phyloP scores from a whole-genome alignment of 2,329 filamentous ascomycete species.

The Spiromastix sp. region DNA sequence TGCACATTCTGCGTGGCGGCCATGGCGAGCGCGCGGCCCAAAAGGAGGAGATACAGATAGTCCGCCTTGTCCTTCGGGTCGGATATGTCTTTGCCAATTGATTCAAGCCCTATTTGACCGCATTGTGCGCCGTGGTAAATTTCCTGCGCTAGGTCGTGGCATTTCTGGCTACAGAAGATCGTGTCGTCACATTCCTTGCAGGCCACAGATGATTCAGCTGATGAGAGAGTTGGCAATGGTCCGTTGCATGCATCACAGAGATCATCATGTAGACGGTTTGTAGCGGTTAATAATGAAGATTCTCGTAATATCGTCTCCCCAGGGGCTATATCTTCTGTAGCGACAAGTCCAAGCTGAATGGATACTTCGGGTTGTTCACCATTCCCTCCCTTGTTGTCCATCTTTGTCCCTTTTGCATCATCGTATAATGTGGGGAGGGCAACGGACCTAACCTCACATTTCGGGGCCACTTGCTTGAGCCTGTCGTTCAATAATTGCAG shows the following conservation, averaged over 20 bases:
- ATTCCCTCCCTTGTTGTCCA: constrained; percentile 9
- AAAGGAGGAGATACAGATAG: constrained; percentile 48
- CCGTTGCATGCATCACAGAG: constrained; percentile 84
- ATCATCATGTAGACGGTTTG: constrained; percentile 75
- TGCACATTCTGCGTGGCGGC: constrained; percentile 49
- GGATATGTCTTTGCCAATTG: constrained; percentile 48
- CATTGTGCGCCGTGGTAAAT: constrained; percentile 51
- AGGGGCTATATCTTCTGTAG: constrained; percentile 65
- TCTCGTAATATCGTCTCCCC: constrained; percentile 71
- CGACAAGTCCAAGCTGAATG: constrained; percentile 81
- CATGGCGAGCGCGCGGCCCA: constrained; percentile 50
- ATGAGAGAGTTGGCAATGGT: constrained; percentile 51
- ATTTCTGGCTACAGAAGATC: constrained; percentile 50
- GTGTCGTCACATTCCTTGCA: constrained; percentile 48
- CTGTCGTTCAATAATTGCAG: constrained; percentile 62
- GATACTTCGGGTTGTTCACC: constrained; percentile 31
- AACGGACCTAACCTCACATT: constrained; percentile 68
- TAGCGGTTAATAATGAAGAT: constrained; percentile 77
- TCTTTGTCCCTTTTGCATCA: constrained; percentile 14
- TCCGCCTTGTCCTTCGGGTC: constrained; percentile 48
- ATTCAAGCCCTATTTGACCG: constrained; percentile 43
- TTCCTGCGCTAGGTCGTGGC: constrained; percentile 44
- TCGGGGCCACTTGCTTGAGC: constrained; percentile 61
- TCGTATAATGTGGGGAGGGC: constrained; percentile 61
- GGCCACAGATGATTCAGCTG: constrained; percentile 27